Evolutionary conservation across 495 filamentous ascomycete species (phyloP), one percentile per base, ranked within the genome.

Genomic region (Podospora pseudoanserina): DNA sequence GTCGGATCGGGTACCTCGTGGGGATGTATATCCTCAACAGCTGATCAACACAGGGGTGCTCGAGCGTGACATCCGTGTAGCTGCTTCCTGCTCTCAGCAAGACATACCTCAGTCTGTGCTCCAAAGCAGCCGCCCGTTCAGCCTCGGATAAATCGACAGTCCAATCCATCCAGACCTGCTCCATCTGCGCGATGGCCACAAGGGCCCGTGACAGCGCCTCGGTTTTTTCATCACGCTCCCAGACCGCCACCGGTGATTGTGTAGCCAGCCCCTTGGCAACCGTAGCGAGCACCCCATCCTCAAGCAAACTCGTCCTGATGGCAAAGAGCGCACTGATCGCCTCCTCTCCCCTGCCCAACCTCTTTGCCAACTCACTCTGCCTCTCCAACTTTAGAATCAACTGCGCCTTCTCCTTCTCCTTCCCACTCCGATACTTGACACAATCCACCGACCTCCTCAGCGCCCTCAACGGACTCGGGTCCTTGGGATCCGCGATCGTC

Each of bases 381-480:
- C 78, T 73, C 66, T 87, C 85, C 69, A 86, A 77, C 69, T 86
- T 87, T 7, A 76, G 69, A 3, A 74, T 78, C n/a, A 80, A 73
- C 70, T 79, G 80, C 39, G 78, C 78, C 66, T 78, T 81, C 65
- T 78, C 76, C 73, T 80, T 82, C 61, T 86, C 84, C 9, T 32
- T 32, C 0, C 69, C 70, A 64, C 72, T 70, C 11, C 82, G 76
- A 61, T 76, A 63, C 70, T 80, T 83, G 18, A 86, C 73, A 60
- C 77, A 79, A 28, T 86, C 84, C 65, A 86, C 76, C 3, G 84
- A 84, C 65, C 80, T 78, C 32, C 83, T 79, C 30, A 87, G 74
- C n/a, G 82, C 79, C 16, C 80, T 76, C 19, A 87, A 71, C 5
- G 81, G 76, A 4, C 77, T 70, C 5, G 71, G 63, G 63, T 84